phyloP scores from a whole-genome alignment of 1,284 basidiomycete species.

The Inonotus hispidus region DNA sequence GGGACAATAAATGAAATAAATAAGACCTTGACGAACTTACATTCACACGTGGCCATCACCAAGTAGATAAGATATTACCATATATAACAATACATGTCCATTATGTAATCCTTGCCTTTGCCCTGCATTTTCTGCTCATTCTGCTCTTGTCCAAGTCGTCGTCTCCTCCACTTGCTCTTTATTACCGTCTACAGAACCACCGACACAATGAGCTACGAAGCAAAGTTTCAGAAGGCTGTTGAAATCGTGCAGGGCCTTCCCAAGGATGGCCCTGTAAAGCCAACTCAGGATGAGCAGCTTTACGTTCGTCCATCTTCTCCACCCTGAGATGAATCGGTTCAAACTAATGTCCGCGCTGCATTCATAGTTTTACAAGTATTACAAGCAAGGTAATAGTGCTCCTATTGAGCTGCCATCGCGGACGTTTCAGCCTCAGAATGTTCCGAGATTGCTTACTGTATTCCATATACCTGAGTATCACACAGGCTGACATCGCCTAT shows the following conservation, averaged over 20 bases:
- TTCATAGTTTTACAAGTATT: conserved; percentile 84
- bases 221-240: conserved; percentile 78
- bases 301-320: conserved; percentile 42
- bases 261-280: conserved; percentile 78
- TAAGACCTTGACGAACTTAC: neutral
- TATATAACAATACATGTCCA: neutral
- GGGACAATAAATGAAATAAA: neutral
- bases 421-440: neutral
- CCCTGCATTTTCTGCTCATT: too few relatives aligned
- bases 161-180: neutral
- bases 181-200: conserved; percentile 12
- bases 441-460: neutral
- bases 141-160: neutral
- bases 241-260: conserved; percentile 67
- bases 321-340: neutral
- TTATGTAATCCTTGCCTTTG: too few relatives aligned
- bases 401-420: neutral
- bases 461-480: neutral
- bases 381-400: conserved; percentile 73
- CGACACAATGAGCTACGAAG: conserved; percentile 36
- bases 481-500: neutral
- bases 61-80: conserved; percentile 12
- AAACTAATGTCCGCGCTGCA: conserved; percentile 13
- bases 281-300: conserved; percentile 72
- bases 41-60: conserved; percentile 1